Conservation (phyloP, 306 rosid genomes). For the Corylus heterophylla region DNA sequence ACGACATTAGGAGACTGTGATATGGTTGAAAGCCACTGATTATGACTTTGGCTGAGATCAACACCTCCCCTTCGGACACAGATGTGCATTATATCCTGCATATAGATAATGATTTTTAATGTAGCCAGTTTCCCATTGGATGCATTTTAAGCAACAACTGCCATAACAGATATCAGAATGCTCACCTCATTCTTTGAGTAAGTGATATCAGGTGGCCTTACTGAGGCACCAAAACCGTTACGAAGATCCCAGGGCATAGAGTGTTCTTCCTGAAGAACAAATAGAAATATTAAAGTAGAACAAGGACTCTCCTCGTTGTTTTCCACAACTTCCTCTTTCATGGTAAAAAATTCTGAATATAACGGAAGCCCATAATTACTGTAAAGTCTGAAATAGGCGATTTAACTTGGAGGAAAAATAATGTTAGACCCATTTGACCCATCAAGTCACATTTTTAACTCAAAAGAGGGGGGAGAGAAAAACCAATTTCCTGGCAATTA, state of each 20-base stretch:
- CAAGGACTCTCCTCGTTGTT: background rate
- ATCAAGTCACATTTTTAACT: background rate
- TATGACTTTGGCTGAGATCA: conserved; percentile 61
- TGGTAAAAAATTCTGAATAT: background rate
- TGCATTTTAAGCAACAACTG: conserved; percentile 9
- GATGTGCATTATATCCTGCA: conserved; percentile 60
- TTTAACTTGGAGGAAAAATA: background rate
- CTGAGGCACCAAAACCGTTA: conserved; percentile 33
- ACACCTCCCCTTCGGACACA: conserved; percentile 75
- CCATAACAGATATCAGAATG: conserved; percentile 6
- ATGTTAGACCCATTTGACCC: background rate
- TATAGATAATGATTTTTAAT: conserved; percentile 2
- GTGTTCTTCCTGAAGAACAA: conserved; percentile 51
- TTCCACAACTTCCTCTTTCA: background rate
- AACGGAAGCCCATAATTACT: background rate
- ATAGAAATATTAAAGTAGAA: background rate
- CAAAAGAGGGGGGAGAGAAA: background rate
- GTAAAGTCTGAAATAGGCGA: background rate
- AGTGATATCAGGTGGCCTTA: conserved; percentile 46
- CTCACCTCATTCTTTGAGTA: conserved; percentile 75
- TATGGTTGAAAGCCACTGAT: conserved; percentile 85
- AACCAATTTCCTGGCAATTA: background rate
- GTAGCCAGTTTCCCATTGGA: conserved; percentile 12
- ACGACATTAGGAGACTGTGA: conserved; percentile 66
- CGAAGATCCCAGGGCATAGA: conserved; percentile 31